Evolutionary conservation across 805 yeast genomes (phyloP).

Genomic region (Metschnikowia koreensis): DNA sequence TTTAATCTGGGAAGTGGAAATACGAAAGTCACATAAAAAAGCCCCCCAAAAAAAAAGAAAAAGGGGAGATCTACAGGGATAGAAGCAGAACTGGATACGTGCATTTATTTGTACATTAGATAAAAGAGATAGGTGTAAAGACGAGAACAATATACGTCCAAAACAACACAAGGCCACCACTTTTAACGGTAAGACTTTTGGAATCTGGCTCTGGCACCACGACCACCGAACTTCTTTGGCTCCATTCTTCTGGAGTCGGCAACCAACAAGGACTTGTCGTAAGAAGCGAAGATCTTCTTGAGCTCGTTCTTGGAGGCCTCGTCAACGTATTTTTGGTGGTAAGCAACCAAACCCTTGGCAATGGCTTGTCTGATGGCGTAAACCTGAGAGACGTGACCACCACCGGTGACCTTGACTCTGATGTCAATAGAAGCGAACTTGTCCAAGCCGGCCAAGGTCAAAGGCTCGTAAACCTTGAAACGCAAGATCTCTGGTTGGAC

Average conservation of each 20-base stretch:
- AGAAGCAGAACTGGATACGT: conserved; percentile 2
- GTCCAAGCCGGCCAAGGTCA: conserved; percentile 96
- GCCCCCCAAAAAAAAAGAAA: too few relatives aligned
- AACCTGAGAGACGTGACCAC: conserved; percentile 99
- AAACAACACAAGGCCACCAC: conserved; percentile 10
- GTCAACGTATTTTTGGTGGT: conserved; percentile 98
- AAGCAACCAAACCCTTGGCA: conserved; percentile 99
- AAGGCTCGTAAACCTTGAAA: conserved; percentile 99
- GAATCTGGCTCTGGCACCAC: conserved; percentile 99
- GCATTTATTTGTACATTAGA: conserved; percentile 23
- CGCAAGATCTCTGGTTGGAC: conserved; percentile 99
- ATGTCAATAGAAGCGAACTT: conserved; percentile 97
- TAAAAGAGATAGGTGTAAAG: conserved; percentile 18
- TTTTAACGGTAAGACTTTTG: conserved; percentile 99
- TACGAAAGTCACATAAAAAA: too few relatives aligned
- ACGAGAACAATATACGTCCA: conserved; percentile 6
- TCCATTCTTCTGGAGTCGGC: conserved; percentile 99
- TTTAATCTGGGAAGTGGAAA: too few relatives aligned
- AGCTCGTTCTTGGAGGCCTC: conserved; percentile 99
- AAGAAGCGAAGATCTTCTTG: conserved; percentile 94
- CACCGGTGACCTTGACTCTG: conserved; percentile 99
- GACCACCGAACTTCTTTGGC: conserved; percentile 99
- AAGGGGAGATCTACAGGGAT: background rate
- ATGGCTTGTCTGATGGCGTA: conserved; percentile 99
- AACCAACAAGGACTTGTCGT: conserved; percentile 99